Percentiles rank a stretch among this genome's conserved stretches.
Conservation (phyloP, 1,284 basidiomycete genomes). For the Ganoderma resinaceum region DNA sequence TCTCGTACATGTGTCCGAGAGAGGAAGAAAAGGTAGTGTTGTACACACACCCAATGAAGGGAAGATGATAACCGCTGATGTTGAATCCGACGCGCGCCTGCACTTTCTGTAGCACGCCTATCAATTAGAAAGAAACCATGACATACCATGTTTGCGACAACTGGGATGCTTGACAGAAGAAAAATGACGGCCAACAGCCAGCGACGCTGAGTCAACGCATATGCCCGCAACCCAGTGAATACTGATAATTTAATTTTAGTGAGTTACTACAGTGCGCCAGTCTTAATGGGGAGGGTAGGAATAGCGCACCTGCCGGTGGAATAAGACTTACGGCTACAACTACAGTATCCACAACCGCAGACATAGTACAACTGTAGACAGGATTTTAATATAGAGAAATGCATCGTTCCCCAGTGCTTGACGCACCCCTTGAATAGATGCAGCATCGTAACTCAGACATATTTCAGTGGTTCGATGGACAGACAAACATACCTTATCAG, state of each 20-base stretch:
- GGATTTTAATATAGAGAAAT: background rate
- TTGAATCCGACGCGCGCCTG: background rate
- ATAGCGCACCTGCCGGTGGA: background rate
- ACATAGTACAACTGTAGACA: background rate
- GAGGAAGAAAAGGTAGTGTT: background rate
- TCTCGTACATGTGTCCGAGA: background rate
- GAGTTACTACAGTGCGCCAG: too few species aligned
- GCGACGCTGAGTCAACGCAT: background rate
- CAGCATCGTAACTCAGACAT: background rate
- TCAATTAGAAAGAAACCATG: background rate
- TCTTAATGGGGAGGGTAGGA: background rate
- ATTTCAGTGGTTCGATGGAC: background rate
- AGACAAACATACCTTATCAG: background rate
- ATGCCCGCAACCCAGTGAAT: background rate
- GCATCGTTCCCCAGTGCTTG: background rate
- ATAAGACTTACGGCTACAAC: background rate
- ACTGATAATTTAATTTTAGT: background rate
- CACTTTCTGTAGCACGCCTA: background rate
- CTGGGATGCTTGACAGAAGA: background rate
- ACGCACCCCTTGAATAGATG: background rate
- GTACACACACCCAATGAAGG: background rate
- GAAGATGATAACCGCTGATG: background rate
- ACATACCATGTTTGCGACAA: background rate
- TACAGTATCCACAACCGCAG: background rate
- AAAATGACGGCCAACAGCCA: background rate